A percentile compares a stretch with the other conserved stretches of the same genome.
phyloP scores from a whole-genome alignment of 495 filamentous ascomycete species.

The Sordaria brevicollis region DNA sequence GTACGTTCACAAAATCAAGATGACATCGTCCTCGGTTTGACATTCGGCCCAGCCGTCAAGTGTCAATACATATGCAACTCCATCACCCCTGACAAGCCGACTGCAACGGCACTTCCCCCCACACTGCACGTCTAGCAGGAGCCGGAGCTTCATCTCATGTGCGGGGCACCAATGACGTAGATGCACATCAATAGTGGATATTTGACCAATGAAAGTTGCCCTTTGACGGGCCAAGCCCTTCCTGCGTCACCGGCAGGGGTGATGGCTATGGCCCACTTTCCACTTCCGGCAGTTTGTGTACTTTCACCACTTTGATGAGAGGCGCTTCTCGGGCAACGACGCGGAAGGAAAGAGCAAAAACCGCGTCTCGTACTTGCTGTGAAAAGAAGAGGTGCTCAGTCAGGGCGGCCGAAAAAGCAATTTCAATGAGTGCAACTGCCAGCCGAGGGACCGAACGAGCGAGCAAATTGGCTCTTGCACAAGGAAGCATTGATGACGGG shows the following conservation, averaged over 20 bases:
- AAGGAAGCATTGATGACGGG: too few relatives aligned
- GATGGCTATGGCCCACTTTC: neutral
- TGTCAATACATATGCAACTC: neutral
- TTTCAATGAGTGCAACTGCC: neutral
- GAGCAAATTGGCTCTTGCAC: too few relatives aligned
- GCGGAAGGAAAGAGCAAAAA: neutral
- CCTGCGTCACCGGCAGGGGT: neutral
- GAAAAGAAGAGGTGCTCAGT: neutral
- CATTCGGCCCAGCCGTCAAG: neutral
- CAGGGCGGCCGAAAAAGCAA: neutral
- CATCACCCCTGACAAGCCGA: neutral
- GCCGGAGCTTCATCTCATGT: neutral
- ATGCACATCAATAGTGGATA: neutral
- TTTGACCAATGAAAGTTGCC: neutral
- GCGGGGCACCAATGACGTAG: neutral
- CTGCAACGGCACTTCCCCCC: neutral
- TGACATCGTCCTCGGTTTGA: neutral
- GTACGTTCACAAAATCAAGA: neutral
- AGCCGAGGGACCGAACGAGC: neutral
- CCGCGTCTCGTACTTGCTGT: neutral
- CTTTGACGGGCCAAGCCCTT: neutral
- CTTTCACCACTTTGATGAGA: neutral
- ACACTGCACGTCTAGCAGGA: neutral
- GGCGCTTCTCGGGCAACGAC: neutral
- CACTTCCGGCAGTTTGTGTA: neutral